Evolutionary conservation across 2,329 filamentous ascomycete species (phyloP).

Genomic region (Colletotrichum spaethianum): DNA sequence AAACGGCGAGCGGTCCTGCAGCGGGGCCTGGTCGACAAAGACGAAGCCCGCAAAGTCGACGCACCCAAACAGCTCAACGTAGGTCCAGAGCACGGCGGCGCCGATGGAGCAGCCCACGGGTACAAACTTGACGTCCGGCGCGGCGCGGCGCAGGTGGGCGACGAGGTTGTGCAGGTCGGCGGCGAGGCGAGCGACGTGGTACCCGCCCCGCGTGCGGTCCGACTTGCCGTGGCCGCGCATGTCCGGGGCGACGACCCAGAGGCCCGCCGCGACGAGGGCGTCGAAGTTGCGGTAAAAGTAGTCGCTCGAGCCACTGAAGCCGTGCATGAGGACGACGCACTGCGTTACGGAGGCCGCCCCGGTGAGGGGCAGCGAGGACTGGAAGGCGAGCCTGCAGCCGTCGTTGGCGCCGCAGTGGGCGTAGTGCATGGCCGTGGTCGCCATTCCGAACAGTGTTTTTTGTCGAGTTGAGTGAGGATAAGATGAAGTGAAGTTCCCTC

Average conservation of each 20-base stretch:
- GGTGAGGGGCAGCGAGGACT: slow-evolving; percentile 51
- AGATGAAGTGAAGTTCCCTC: background rate
- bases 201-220: slow-evolving; percentile 50
- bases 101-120: slow-evolving; percentile 58
- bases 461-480: background rate
- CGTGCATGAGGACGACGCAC: slow-evolving; percentile 56
- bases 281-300: slow-evolving; percentile 55
- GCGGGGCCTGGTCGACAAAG: slow-evolving; percentile 58
- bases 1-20: slow-evolving; percentile 54
- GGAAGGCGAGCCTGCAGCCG: slow-evolving; percentile 52
- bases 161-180: slow-evolving; percentile 53
- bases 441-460: slow-evolving; percentile 3
- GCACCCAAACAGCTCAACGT: slow-evolving; percentile 55
- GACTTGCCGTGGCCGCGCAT: slow-evolving; percentile 57
- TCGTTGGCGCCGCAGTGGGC: slow-evolving; percentile 49
- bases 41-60: slow-evolving; percentile 51
- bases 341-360: slow-evolving; percentile 22
- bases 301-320: slow-evolving; percentile 56
- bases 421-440: slow-evolving; percentile 48
- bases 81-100: slow-evolving; percentile 58
- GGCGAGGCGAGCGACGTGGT: slow-evolving; percentile 58
- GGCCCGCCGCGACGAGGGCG: slow-evolving; percentile 44
- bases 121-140: slow-evolving; percentile 44
- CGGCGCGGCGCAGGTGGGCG: slow-evolving; percentile 44
- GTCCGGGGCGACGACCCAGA: slow-evolving; percentile 56